Percentiles rank a stretch among this genome's conserved stretches.
Evolutionary conservation across 352 stramenopile genomes (phyloP).

Genomic region (Peronospora belbahrii): DNA sequence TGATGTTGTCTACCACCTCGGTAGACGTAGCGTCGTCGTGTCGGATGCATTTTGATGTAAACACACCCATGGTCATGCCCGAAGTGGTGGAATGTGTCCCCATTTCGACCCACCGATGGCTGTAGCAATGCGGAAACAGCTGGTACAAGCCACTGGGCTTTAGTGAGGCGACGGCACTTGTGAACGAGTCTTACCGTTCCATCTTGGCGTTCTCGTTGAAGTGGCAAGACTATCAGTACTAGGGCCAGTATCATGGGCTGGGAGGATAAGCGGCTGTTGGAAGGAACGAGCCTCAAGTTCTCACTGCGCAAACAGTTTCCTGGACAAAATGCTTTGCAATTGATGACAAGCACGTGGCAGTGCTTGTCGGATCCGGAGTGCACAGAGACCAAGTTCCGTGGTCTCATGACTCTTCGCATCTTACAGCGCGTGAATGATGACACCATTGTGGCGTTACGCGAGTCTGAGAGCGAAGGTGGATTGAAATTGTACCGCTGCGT

Average conservation of each 20-base stretch:
- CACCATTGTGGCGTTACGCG: constrained; percentile 56
- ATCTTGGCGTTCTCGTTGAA: constrained; percentile 52
- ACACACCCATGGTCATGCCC: constrained; percentile 7
- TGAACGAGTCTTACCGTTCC: constrained; percentile 39
- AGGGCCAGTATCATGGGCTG: constrained; percentile 52
- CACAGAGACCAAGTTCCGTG: constrained; percentile 48
- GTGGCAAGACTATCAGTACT: constrained; percentile 36
- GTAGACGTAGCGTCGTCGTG: constrained; percentile 9
- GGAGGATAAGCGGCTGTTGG: constrained; percentile 54
- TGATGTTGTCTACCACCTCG: constrained; percentile 10
- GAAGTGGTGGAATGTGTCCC: constrained; percentile 32
- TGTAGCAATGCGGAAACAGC: constrained; percentile 30
- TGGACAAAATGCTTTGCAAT: constrained; percentile 25
- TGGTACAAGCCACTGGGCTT: constrained; percentile 40
- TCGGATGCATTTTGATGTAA: constrained; percentile 6
- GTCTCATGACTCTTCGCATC: constrained; percentile 48
- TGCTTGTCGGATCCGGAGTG: constrained; percentile 62
- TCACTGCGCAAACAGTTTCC: constrained; percentile 55
- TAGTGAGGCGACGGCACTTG: constrained; percentile 24
- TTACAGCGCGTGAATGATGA: constrained; percentile 69
- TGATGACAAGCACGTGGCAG: constrained; percentile 61
- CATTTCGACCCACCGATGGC: constrained; percentile 25
- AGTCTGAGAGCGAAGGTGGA: constrained; percentile 34
- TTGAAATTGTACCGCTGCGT: constrained; percentile 51
- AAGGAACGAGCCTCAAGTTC: constrained; percentile 50